Conservation (phyloP, 176 grass and related monocot genomes). For the Aegilops bicornis region DNA sequence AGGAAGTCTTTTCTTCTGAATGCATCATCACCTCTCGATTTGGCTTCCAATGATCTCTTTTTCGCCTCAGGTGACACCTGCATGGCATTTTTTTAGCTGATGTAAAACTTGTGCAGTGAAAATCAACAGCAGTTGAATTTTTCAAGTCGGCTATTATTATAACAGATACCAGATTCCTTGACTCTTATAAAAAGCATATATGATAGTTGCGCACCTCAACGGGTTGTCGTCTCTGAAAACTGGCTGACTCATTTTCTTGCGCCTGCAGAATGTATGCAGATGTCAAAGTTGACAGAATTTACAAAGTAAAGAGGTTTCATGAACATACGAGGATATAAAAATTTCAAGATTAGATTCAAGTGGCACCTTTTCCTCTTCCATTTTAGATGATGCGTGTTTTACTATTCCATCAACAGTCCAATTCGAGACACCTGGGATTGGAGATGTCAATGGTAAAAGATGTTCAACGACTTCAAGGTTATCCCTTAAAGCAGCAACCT, state of each 20-base stretch:
- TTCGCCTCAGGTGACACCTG: conserved; percentile 84
- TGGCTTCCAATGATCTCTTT: conserved; percentile 74
- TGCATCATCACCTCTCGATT: conserved; percentile 83
- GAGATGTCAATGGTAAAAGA: conserved; percentile 74
- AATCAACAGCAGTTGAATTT: not conserved
- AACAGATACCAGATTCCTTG: not conserved
- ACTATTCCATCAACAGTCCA: conserved; percentile 78
- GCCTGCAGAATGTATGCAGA: conserved; percentile 38
- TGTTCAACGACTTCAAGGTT: conserved; percentile 64
- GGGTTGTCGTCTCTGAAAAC: conserved; percentile 26
- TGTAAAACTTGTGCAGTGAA: no score
- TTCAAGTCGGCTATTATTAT: not conserved
- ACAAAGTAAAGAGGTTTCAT: not conserved
- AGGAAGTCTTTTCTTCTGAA: conserved; percentile 84
- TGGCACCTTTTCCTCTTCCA: conserved; percentile 59
- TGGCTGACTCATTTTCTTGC: conserved; percentile 38
- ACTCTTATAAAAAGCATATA: not conserved
- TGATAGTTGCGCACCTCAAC: conserved; percentile 53
- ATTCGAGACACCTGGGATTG: conserved; percentile 57
- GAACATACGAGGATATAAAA: not conserved
- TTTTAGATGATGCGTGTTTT: conserved; percentile 55
- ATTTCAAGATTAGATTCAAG: not conserved
- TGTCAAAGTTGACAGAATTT: not conserved
- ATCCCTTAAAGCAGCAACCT: conserved; percentile 76
- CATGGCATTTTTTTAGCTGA: not conserved